Conservation (phyloP, 176 grass and related monocot genomes). For the Musa beccarii region DNA sequence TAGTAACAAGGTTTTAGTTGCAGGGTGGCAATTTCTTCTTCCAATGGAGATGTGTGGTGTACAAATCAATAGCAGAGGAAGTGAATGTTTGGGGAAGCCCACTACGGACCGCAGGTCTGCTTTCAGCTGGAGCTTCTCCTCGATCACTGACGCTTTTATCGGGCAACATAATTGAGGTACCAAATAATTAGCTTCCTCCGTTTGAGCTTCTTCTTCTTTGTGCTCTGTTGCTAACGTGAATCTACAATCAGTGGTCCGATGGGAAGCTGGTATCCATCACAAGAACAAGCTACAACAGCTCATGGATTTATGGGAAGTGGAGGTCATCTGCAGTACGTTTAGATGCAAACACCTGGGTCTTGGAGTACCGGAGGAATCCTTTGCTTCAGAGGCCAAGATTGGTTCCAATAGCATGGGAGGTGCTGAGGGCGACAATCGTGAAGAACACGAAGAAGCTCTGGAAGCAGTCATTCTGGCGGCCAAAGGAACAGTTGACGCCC, state of each 20-base stretch:
- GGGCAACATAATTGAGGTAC: slow-evolving; percentile 73
- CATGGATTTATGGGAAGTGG: slow-evolving; percentile 44
- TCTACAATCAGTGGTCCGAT: slow-evolving; percentile 55
- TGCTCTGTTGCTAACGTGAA: background rate
- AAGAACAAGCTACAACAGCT: slow-evolving; percentile 54
- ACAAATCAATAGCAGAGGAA: slow-evolving; percentile 65
- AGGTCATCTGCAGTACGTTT: slow-evolving; percentile 37
- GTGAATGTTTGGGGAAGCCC: slow-evolving; percentile 85
- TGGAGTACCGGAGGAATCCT: slow-evolving; percentile 61
- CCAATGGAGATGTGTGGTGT: slow-evolving; percentile 71
- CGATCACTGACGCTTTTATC: slow-evolving; percentile 60
- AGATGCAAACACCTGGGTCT: slow-evolving; percentile 60
- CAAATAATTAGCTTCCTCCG: background rate
- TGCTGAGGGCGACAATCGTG: slow-evolving; percentile 30
- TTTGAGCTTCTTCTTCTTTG: background rate
- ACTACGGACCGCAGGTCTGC: slow-evolving; percentile 52
- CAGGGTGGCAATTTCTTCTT: slow-evolving; percentile 56
- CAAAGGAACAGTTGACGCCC: background rate
- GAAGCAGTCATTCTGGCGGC: no score
- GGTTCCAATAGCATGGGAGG: slow-evolving; percentile 38
- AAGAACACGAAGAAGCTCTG: slow-evolving; percentile 20
- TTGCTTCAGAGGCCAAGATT: slow-evolving; percentile 58
- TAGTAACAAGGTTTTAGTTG: background rate
- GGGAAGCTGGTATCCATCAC: slow-evolving; percentile 31
- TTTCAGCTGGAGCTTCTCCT: slow-evolving; percentile 32